Evolutionary conservation across 352 stramenopile species (phyloP), one percentile per base, ranked within the genome.

Genomic region (Phytophthora constricta): DNA sequence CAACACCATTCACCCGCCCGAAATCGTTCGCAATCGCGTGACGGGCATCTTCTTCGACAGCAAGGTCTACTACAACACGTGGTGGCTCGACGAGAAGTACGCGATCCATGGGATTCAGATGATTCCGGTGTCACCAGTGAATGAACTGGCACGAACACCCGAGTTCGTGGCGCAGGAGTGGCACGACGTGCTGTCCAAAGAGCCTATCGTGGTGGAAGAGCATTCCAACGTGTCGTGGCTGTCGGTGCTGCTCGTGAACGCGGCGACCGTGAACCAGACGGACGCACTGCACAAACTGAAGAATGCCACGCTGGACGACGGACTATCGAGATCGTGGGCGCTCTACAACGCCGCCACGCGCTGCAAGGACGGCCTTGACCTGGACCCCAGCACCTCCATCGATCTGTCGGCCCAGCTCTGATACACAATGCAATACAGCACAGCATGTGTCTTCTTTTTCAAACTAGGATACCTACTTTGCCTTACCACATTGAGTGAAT

Each of bases 41-140:
- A 89, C 83, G 20, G 84, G 84, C 25, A 89, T 93, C 17, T 87
- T 92, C 54, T 86, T 86, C 46, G 84, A 93, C 62, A 93, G 91
- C 73, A 88, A 89, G 63, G 76, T 72, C 1, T 80, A 78, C 70
- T 93, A 93, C 68, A 79, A 82, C 33, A 90, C 82, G 37, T 93
- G 80, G 80, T 93, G 91, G 64, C 76, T 86, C 25, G 51, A 84
- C 7, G 74, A 90, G 41, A 81, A 80, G 43, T 84, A 91, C 37
- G 83, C 74, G 17, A 93, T 93, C 62, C 85, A 93, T 52, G 85
- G 85, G 27, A 91, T 93, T 34, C 85, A 93, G 59, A 93, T 93
- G 85, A 82, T 93, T 16, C 84, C 80, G 0, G 76, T 92, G 42
- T 90, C 80, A 19, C 84, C 84, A 1, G 83, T 92, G 63, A 91